Percentiles rank a stretch among this genome's conserved stretches.
Evolutionary conservation across 2,329 filamentous ascomycete genomes (phyloP).

Genomic region (Fusarium sp.): DNA sequence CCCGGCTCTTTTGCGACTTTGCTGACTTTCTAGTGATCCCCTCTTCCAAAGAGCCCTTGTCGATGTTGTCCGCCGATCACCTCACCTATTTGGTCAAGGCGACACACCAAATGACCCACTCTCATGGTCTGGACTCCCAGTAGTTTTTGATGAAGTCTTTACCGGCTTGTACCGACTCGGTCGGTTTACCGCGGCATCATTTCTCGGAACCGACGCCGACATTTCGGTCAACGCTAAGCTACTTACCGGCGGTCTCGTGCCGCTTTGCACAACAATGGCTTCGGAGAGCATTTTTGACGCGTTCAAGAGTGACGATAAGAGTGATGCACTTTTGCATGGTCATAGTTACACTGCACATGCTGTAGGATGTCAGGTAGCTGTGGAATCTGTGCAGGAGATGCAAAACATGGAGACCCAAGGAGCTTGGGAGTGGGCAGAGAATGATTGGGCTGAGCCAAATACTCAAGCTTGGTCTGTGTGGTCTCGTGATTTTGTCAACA

Average conservation of each 20-base stretch:
- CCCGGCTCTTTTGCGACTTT: neutral
- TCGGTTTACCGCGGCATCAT: constrained; percentile 77
- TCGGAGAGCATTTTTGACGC: constrained; percentile 80
- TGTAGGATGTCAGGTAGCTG: constrained; percentile 83
- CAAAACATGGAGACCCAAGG: constrained; percentile 68
- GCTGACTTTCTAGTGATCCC: constrained; percentile 72
- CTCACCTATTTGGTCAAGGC: constrained; percentile 65
- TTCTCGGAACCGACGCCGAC: constrained; percentile 78
- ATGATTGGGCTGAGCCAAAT: constrained; percentile 26
- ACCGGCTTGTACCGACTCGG: constrained; percentile 88
- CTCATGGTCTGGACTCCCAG: constrained; percentile 80
- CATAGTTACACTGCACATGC: constrained; percentile 91
- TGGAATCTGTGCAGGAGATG: constrained; percentile 75
- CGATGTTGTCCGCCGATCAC: constrained; percentile 73
- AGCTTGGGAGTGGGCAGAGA: constrained; percentile 63
- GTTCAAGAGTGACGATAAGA: constrained; percentile 81
- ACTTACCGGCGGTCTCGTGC: constrained; percentile 84
- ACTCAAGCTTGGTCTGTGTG: constrained; percentile 76
- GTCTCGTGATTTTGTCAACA: constrained; percentile 71
- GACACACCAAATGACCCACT: constrained; percentile 37
- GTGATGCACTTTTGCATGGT: constrained; percentile 84
- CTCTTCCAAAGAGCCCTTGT: constrained; percentile 83
- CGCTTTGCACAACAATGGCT: constrained; percentile 82
- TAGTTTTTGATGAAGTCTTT: constrained; percentile 91
- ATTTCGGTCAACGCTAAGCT: constrained; percentile 88